A percentile compares a stretch with the other conserved stretches of the same genome.
Conservation (phyloP, 2,329 filamentous ascomycete species). For the Emmonsiellopsis sp. region DNA sequence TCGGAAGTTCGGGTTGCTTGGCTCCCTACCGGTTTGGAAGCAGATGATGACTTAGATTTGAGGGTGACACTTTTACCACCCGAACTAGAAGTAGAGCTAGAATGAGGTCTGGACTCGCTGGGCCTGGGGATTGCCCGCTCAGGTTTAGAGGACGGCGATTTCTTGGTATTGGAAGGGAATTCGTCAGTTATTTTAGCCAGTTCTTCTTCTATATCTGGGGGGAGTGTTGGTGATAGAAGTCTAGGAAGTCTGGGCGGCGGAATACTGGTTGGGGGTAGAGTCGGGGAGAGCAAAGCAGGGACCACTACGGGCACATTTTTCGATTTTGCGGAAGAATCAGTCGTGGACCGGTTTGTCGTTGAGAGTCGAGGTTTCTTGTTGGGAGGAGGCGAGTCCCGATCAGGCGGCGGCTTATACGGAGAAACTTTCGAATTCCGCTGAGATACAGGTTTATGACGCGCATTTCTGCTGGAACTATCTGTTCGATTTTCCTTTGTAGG, state of each 20-base stretch:
- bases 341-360: slow-evolving; percentile 23
- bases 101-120: slow-evolving; percentile 8
- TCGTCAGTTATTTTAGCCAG: slow-evolving; percentile 36
- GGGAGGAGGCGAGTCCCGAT: slow-evolving; percentile 19
- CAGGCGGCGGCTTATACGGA: background rate
- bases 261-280: slow-evolving; percentile 25
- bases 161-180: slow-evolving; percentile 10
- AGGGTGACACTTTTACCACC: slow-evolving; percentile 9
- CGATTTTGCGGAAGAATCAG: slow-evolving; percentile 14
- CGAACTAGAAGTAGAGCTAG: slow-evolving; percentile 12
- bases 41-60: slow-evolving; percentile 5
- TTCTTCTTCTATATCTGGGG: slow-evolving; percentile 46
- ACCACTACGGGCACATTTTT: slow-evolving; percentile 17
- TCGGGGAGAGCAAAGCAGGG: slow-evolving; percentile 34
- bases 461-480: background rate
- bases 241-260: slow-evolving; percentile 37
- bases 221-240: slow-evolving; percentile 50
- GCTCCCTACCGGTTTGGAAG: background rate
- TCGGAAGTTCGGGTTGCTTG: no score
- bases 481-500: background rate
- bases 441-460: background rate
- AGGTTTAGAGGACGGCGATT: background rate
- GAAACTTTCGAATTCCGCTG: background rate
- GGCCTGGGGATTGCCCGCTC: slow-evolving; percentile 1
- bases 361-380: slow-evolving; percentile 35